Evolutionary conservation across 164 flowering plant species (phyloP).

Genomic region (Cinnamomum micranthum): DNA sequence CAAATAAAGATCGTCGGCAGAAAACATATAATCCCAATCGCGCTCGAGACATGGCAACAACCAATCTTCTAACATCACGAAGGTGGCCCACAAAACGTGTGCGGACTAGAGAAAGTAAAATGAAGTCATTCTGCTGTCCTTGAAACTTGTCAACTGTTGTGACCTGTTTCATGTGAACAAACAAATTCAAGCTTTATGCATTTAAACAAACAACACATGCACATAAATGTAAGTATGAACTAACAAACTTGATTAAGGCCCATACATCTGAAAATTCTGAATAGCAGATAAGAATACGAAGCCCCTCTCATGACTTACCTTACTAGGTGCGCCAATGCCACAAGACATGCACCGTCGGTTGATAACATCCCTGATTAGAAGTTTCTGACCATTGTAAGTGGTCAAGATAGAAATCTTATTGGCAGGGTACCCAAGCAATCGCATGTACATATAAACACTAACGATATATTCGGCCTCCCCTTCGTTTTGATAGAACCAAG

Average conservation of each 20-base stretch:
- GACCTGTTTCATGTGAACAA: conserved; percentile 42
- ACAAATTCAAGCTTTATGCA: background rate
- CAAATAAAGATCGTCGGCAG: conserved; percentile 84
- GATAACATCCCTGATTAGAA: conserved; percentile 93
- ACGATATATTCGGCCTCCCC: conserved; percentile 98
- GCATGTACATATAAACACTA: conserved; percentile 93
- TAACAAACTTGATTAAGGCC: background rate
- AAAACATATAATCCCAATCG: conserved; percentile 89
- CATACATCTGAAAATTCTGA: background rate
- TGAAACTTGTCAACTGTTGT: conserved; percentile 97
- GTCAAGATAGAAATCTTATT: conserved; percentile 93
- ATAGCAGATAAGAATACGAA: background rate
- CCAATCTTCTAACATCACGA: conserved; percentile 96
- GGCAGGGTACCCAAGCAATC: conserved; percentile 89
- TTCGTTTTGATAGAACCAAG: conserved; percentile 98
- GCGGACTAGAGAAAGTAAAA: conserved; percentile 88
- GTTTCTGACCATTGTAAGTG: conserved; percentile 97
- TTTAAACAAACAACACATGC: background rate
- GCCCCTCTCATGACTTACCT: conserved; percentile 35
- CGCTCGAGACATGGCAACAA: conserved; percentile 99
- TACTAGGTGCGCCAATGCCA: conserved; percentile 83
- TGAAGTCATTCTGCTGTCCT: conserved; percentile 97
- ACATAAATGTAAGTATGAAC: background rate
- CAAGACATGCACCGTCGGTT: conserved; percentile 70
- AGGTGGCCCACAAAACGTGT: conserved; percentile 97